Evolutionary conservation across 1,284 basidiomycete species (phyloP), one percentile per base, ranked within the genome.

Genomic region (Ustilago crameri): DNA sequence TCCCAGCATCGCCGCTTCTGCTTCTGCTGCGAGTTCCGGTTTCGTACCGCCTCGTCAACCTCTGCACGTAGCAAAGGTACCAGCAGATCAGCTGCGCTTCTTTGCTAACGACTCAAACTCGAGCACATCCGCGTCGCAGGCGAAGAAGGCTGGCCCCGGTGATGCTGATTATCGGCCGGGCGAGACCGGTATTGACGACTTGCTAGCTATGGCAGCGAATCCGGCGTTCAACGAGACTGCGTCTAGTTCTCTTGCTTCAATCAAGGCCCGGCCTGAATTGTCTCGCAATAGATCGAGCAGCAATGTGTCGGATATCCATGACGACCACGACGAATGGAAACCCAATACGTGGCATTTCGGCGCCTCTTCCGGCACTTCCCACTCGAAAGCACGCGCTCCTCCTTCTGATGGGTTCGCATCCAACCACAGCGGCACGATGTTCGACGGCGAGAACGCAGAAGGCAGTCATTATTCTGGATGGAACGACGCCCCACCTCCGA

Each of bases 161-260:
- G 56, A 60, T 32, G 42, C 55, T 5, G 51, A 53, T 3, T 62
- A 47, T 27, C 50, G 58, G 12, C 72, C 68, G 18, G 79, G 79
- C 38, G 78, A 78, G 41, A 73, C 72, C 32, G 79, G 79, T 15
- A 55, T 81, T 14, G 79, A 81, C 49, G 79, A 81, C 54, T 55
- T 81, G 26, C 47, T 81, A 5, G 41, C 52, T 23, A 38, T 65
- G 20, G 59, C 61, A 20, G 42, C 64, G 35, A 35, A 62, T 23
- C 61, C 48, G 24, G 41, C 44, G 17, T 47, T 23, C 34, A 23
- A 30, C 50, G 15, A 32, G 17, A 42, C 40, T 22, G 18, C 40
- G 7, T 8, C 40, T 22, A 14, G 18, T 18, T 10, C 40, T 9
- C 40, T 42, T 23, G 18, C 40, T 4, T 23, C 7, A 12, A 22